Percentiles rank a stretch among this genome's conserved stretches.
Conservation (phyloP, 2,329 filamentous ascomycete species). For the Volutella citrinella region DNA sequence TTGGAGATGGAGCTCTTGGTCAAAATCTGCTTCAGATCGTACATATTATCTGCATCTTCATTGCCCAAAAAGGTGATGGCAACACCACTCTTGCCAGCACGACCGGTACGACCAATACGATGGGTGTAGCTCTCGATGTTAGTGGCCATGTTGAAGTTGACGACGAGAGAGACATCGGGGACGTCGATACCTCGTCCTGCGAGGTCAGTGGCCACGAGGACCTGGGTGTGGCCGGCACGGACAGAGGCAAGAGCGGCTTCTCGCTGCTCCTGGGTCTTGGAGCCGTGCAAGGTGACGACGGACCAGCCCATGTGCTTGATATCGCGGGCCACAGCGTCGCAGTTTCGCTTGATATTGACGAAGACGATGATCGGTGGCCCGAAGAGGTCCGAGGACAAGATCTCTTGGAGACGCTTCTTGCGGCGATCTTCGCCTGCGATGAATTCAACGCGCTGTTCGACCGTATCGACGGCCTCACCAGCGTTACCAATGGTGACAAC, state of each 20-base stretch:
- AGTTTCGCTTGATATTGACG: slow-evolving; percentile 99
- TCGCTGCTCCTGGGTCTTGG: slow-evolving; percentile 96
- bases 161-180: slow-evolving; percentile 84
- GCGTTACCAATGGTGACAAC: slow-evolving; percentile 93
- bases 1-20: slow-evolving; percentile 84
- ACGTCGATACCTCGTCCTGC: slow-evolving; percentile 98
- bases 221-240: slow-evolving; percentile 74
- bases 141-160: slow-evolving; percentile 98
- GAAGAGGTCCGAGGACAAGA: slow-evolving; percentile 78
- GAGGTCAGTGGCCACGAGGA: slow-evolving; percentile 92
- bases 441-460: slow-evolving; percentile 96
- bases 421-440: slow-evolving; percentile 87
- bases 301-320: slow-evolving; percentile 93
- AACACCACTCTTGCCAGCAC: slow-evolving; percentile 94
- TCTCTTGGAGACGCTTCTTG: slow-evolving; percentile 93
- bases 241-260: slow-evolving; percentile 88
- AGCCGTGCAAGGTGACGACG: slow-evolving; percentile 86
- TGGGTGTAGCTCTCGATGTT: slow-evolving; percentile 96
- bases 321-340: slow-evolving; percentile 89
- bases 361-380: slow-evolving; percentile 94
- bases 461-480: slow-evolving; percentile 94
- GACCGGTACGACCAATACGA: slow-evolving; percentile 92
- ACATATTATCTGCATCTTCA: slow-evolving; percentile 87
- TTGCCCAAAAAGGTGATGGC: slow-evolving; percentile 92
- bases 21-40: slow-evolving; percentile 94